A percentile compares a stretch with the other conserved stretches of the same genome.
Conservation (phyloP, 805 yeast genomes). For the Schizosaccharomyces octosporus region DNA sequence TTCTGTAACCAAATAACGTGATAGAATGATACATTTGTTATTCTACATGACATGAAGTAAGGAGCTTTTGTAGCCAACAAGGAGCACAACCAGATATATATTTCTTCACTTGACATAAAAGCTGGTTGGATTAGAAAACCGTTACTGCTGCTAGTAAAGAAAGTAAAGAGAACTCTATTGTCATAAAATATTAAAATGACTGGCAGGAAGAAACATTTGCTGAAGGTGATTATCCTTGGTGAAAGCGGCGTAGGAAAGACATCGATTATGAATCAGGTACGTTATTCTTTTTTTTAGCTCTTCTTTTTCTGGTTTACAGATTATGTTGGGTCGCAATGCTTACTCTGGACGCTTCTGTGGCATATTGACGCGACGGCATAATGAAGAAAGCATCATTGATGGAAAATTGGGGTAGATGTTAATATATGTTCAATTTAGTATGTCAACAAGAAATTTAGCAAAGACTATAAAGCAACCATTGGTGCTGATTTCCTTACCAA, state of each 20-base stretch:
- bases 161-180: neutral
- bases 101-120: too few species aligned
- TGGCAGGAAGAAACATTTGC: slow-evolving; percentile 17
- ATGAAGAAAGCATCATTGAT: neutral
- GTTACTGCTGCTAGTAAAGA: neutral
- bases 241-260: slow-evolving; percentile 97
- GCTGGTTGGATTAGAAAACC: too few species aligned
- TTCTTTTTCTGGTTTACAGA: neutral
- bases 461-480: slow-evolving; percentile 90
- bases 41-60: too few species aligned
- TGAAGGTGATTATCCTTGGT: slow-evolving; percentile 56
- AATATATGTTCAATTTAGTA: slow-evolving; percentile 25
- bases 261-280: slow-evolving; percentile 38
- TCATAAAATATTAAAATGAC: slow-evolving; percentile 4
- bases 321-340: neutral
- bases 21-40: too few species aligned
- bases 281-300: slow-evolving; percentile 4
- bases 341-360: neutral
- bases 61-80: too few species aligned
- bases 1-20: too few species aligned
- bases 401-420: neutral
- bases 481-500: slow-evolving; percentile 93
- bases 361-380: neutral
- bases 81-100: too few species aligned
- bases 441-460: slow-evolving; percentile 79